phyloP scores from a whole-genome alignment of 352 stramenopile species.

The Albugo candida region DNA sequence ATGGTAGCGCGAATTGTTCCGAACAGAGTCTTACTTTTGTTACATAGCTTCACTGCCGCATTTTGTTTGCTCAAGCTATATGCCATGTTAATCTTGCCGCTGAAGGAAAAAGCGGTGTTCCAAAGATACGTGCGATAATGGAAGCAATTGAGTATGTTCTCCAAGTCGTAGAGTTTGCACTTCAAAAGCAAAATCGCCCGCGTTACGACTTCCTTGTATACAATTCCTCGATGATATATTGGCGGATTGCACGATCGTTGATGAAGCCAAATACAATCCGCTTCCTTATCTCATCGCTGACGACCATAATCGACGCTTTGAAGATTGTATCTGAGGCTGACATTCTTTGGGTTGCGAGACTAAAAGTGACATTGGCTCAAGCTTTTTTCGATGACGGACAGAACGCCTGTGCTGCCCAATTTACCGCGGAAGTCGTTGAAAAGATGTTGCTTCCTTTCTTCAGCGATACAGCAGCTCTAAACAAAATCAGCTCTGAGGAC shows the following conservation, averaged over 20 bases:
- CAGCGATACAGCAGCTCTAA: constrained; percentile 6
- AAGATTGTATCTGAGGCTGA: constrained; percentile 51
- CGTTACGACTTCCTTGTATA: constrained; percentile 83
- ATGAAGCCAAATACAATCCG: constrained; percentile 65
- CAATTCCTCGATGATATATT: constrained; percentile 79
- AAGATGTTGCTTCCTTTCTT: constrained; percentile 25
- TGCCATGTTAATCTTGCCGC: constrained; percentile 24
- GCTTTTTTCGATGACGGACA: constrained; percentile 50
- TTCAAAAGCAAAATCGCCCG: constrained; percentile 27
- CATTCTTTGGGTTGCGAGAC: constrained; percentile 31
- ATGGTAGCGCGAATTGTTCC: not conserved
- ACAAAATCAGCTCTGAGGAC: constrained; percentile 1
- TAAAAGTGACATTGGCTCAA: constrained; percentile 50
- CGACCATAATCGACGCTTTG: constrained; percentile 43
- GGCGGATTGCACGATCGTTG: constrained; percentile 60
- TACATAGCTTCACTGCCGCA: constrained; percentile 69
- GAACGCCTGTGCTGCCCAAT: constrained; percentile 26
- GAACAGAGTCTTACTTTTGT: not conserved
- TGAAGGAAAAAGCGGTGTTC: constrained; percentile 16
- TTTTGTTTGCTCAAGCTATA: constrained; percentile 60
- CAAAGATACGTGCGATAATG: constrained; percentile 26
- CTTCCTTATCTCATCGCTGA: constrained; percentile 46
- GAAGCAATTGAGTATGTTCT: constrained; percentile 64
- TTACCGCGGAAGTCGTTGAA: constrained; percentile 48
- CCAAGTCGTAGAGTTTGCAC: constrained; percentile 49